A percentile compares a stretch with the other conserved stretches of the same genome.
Conservation (phyloP, 352 stramenopile species). For the Phytophthora ramorum region DNA sequence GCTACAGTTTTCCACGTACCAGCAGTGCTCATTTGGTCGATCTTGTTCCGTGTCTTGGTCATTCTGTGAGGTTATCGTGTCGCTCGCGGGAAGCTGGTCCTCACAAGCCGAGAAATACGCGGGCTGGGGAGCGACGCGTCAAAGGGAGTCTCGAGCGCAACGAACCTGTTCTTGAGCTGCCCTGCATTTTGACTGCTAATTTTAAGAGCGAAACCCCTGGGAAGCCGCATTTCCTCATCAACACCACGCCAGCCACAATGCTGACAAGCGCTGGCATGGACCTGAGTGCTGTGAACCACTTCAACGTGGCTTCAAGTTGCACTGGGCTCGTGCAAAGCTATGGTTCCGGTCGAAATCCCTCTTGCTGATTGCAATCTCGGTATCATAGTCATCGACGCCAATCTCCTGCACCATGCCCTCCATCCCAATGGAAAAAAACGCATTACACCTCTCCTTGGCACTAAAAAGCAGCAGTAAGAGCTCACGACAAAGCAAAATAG, state of each 20-base stretch:
- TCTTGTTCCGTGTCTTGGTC: conserved; percentile 70
- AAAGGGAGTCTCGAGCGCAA: conserved; percentile 13
- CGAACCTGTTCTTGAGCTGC: not conserved
- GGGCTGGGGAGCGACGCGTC: conserved; percentile 16
- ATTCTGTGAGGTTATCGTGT: conserved; percentile 30
- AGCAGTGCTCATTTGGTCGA: conserved; percentile 81
- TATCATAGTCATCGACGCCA: too few species aligned
- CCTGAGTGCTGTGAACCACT: too few species aligned
- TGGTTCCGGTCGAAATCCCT: too few species aligned
- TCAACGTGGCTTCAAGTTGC: too few species aligned
- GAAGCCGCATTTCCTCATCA: conserved; percentile 4
- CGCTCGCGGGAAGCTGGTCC: not conserved
- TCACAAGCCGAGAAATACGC: not conserved
- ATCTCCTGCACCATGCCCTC: too few species aligned
- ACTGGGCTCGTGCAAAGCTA: too few species aligned
- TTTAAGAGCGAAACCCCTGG: conserved; percentile 35
- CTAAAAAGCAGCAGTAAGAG: too few species aligned
- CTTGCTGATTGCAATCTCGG: too few species aligned
- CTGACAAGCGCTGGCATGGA: not conserved
- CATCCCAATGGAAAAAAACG: too few species aligned
- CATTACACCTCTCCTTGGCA: too few species aligned
- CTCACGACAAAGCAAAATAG: conserved; percentile 2
- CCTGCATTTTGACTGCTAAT: conserved; percentile 21
- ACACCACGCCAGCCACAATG: not conserved
- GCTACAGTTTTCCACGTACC: conserved; percentile 23